These are phyloP conservation scores for Hysterangium stoloniferum DNA, from an alignment of 768 basidiomycete genomes.

Conservation along the genomic window DNA sequence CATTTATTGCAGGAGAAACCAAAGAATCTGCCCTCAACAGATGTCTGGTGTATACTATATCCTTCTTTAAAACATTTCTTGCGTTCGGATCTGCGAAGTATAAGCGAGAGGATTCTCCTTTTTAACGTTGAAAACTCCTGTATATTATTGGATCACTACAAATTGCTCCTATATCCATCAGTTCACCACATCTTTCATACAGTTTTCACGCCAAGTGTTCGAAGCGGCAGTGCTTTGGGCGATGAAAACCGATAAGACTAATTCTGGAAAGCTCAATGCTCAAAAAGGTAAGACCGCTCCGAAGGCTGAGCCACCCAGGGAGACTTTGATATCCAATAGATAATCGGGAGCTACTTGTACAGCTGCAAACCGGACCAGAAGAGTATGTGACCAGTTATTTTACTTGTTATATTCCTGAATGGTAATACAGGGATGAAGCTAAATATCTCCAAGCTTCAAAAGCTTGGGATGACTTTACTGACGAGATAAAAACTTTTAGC, in stretches of 20 bases:
- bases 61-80: too few species aligned
- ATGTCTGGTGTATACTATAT: too few species aligned
- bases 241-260: slow-evolving; percentile 70
- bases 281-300: slow-evolving; percentile 29
- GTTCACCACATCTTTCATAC: too few species aligned
- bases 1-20: too few species aligned
- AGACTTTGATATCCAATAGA: slow-evolving; percentile 61
- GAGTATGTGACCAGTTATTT: slow-evolving; percentile 66
- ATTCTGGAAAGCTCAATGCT: slow-evolving; percentile 61
- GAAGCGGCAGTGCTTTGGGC: slow-evolving; percentile 88
- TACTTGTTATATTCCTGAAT: background rate
- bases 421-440: slow-evolving; percentile 57
- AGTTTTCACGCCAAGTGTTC: slow-evolving; percentile 66
- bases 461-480: slow-evolving; percentile 73
- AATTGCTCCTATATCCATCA: too few species aligned
- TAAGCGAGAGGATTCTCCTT: too few species aligned
- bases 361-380: slow-evolving; percentile 44
- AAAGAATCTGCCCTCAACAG: too few species aligned
- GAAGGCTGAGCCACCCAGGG: slow-evolving; percentile 61
- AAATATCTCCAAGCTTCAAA: slow-evolving; percentile 70
- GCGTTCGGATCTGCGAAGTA: too few species aligned
- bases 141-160: too few species aligned
- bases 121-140: too few species aligned
- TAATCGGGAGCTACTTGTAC: slow-evolving; percentile 41
- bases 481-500: slow-evolving; percentile 85